These are phyloP conservation scores for Globisporangium radiosum DNA, from an alignment of 352 stramenopile species.

Conservation along the genomic window DNA sequence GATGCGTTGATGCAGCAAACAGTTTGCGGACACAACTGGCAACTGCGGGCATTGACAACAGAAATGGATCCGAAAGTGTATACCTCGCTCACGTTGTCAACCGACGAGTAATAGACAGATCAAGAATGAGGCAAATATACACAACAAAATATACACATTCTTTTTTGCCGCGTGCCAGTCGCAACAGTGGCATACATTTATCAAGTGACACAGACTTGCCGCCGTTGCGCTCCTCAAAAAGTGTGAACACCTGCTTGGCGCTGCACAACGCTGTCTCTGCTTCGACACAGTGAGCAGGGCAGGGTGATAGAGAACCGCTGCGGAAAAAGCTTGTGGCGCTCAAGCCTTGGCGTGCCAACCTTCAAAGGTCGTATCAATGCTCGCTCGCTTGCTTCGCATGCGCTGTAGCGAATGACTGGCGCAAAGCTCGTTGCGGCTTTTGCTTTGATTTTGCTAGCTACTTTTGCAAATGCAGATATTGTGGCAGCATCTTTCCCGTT, in stretches of 20 bases:
- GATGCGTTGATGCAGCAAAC: neutral
- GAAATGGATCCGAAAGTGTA: neutral
- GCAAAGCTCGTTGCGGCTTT: no score
- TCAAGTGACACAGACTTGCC: neutral
- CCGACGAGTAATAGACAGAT: neutral
- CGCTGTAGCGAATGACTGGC: no score
- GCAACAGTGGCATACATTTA: neutral
- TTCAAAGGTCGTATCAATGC: no score
- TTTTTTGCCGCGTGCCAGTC: neutral
- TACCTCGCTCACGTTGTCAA: no score
- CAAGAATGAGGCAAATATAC: neutral
- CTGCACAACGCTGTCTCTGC: neutral
- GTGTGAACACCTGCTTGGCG: neutral
- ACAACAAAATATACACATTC: neutral
- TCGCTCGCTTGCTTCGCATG: no score
- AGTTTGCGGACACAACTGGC: neutral
- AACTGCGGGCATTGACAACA: neutral
- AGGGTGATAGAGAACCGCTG: neutral
- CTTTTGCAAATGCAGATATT: no score
- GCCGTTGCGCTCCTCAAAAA: neutral
- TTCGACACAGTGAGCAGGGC: neutral
- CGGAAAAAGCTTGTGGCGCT: slow-evolving; percentile 2
- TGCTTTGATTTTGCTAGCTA: no score
- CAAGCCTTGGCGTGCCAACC: no score
- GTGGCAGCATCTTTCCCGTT: no score